Percentiles rank a stretch among this genome's conserved stretches.
Conservation (phyloP, 2,329 filamentous ascomycete species). For the Penicillium sumatraense region DNA sequence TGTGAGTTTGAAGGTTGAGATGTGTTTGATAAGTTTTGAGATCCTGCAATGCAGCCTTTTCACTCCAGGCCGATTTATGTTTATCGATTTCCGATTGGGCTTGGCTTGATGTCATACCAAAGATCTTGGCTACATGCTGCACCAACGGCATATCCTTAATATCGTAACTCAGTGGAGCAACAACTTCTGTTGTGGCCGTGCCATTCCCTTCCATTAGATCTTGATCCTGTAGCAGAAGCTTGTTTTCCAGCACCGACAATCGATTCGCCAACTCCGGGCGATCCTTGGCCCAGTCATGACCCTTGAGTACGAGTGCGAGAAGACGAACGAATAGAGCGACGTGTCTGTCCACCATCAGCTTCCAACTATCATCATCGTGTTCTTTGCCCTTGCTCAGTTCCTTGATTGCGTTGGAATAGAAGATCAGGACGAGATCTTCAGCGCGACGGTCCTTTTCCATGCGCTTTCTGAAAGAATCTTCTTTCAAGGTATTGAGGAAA, state of each 20-base stretch:
- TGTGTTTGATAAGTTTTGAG: slow-evolving; percentile 92
- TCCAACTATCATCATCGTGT: slow-evolving; percentile 84
- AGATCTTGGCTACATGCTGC: slow-evolving; percentile 82
- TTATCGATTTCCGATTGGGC: slow-evolving; percentile 87
- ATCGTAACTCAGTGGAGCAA: slow-evolving; percentile 83
- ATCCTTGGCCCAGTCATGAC: slow-evolving; percentile 83
- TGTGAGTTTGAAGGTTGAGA: slow-evolving; percentile 77
- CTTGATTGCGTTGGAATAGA: slow-evolving; percentile 93
- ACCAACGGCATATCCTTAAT: slow-evolving; percentile 97
- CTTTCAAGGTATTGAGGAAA: slow-evolving; percentile 91
- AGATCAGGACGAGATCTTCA: slow-evolving; percentile 91
- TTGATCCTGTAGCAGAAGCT: slow-evolving; percentile 91
- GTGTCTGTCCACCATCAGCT: slow-evolving; percentile 88
- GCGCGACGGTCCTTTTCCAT: slow-evolving; percentile 94
- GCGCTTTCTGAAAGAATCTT: slow-evolving; percentile 81
- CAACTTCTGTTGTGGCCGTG: slow-evolving; percentile 73
- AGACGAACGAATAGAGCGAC: slow-evolving; percentile 92
- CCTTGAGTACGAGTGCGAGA: slow-evolving; percentile 76
- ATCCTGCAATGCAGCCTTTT: slow-evolving; percentile 86
- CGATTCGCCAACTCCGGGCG: slow-evolving; percentile 81
- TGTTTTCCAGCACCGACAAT: slow-evolving; percentile 83
- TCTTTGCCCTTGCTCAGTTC: slow-evolving; percentile 79
- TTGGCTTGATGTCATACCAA: slow-evolving; percentile 76
- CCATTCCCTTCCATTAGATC: slow-evolving; percentile 73
- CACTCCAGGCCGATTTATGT: slow-evolving; percentile 82